Evolutionary conservation across 106 monocot genomes (phyloP).

Genomic region (Allium cepa): DNA sequence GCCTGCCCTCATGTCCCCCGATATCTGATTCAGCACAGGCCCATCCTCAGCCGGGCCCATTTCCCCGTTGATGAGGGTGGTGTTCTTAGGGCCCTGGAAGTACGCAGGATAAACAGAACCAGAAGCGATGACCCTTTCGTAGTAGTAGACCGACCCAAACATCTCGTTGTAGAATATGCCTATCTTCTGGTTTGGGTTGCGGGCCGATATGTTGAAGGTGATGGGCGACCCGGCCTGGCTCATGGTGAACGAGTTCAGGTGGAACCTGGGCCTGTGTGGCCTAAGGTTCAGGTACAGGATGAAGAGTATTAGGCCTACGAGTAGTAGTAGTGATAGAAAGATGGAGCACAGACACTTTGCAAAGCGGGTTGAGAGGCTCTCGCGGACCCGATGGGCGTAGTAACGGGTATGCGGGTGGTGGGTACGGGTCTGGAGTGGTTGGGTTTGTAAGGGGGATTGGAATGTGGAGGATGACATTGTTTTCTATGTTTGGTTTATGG

Average conservation of each 20-base stretch:
- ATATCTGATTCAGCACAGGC: neutral
- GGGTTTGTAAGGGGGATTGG: neutral
- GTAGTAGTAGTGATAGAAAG: constrained; percentile 54
- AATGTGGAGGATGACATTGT: neutral
- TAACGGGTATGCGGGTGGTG: constrained; percentile 11
- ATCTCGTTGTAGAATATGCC: constrained; percentile 63
- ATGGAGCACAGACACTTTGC: constrained; percentile 43
- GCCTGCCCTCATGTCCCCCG: constrained; percentile 5
- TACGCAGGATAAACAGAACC: constrained; percentile 23
- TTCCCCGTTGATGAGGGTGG: constrained; percentile 34
- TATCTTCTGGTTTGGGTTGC: constrained; percentile 68
- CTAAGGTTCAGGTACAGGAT: constrained; percentile 77
- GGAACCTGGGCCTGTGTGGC: constrained; percentile 73
- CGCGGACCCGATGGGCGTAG: constrained; percentile 20
- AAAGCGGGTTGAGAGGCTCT: constrained; percentile 39
- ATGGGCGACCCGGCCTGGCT: constrained; percentile 23
- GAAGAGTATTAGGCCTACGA: constrained; percentile 53
- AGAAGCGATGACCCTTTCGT: constrained; percentile 23
- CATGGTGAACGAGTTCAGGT: constrained; percentile 35
- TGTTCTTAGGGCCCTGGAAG: constrained; percentile 71
- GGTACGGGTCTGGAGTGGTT: neutral
- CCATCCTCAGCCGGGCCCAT: constrained; percentile 5
- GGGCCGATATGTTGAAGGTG: constrained; percentile 41
- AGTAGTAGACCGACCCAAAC: constrained; percentile 40
- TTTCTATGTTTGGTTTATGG: neutral